Percentiles rank a stretch among this genome's conserved stretches.
phyloP scores from a whole-genome alignment of 2,329 filamentous ascomycete species.

The Exophiala bonariae region DNA sequence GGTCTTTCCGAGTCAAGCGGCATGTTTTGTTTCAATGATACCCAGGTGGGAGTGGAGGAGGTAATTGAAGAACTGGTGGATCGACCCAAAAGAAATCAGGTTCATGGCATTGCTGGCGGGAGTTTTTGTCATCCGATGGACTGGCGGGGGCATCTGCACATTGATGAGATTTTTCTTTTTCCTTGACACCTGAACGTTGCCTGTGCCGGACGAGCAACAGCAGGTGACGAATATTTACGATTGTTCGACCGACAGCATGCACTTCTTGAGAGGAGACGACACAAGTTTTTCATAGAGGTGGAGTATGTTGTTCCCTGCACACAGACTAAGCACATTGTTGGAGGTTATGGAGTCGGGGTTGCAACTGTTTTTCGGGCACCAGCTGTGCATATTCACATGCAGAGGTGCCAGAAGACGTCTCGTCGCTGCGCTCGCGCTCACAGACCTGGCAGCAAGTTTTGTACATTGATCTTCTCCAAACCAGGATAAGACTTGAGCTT shows the following conservation, averaged over 20 bases:
- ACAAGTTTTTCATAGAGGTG: slow-evolving; percentile 7
- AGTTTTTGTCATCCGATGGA: slow-evolving; percentile 16
- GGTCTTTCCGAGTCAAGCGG: slow-evolving; percentile 5
- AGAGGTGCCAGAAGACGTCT: too few relatives aligned
- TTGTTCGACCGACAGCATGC: slow-evolving; percentile 17
- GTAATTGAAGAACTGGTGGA: slow-evolving; percentile 17
- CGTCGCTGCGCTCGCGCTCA: too few relatives aligned
- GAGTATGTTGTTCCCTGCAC: slow-evolving; percentile 11
- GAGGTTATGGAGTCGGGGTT: slow-evolving; percentile 4
- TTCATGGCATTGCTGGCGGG: slow-evolving; percentile 9
- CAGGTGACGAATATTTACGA: slow-evolving; percentile 24
- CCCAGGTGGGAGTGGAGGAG: slow-evolving; percentile 30
- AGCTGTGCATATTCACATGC: too few relatives aligned
- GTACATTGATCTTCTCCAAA: slow-evolving; percentile 21
- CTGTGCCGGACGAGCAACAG: slow-evolving; percentile 8
- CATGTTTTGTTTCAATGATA: slow-evolving; percentile 21
- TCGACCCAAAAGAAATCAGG: slow-evolving; percentile 13
- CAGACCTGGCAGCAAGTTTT: slow-evolving; percentile 8
- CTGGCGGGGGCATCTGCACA: slow-evolving; percentile 14
- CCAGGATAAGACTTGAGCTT: slow-evolving; percentile 10
- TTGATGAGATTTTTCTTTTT: slow-evolving; percentile 17
- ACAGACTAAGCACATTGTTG: slow-evolving; percentile 5
- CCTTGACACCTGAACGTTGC: slow-evolving; percentile 9
- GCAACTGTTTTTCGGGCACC: neutral
- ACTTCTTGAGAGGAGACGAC: slow-evolving; percentile 12